phyloP scores from a whole-genome alignment of 2,329 filamentous ascomycete species.

The Teratosphaeria viscida region DNA sequence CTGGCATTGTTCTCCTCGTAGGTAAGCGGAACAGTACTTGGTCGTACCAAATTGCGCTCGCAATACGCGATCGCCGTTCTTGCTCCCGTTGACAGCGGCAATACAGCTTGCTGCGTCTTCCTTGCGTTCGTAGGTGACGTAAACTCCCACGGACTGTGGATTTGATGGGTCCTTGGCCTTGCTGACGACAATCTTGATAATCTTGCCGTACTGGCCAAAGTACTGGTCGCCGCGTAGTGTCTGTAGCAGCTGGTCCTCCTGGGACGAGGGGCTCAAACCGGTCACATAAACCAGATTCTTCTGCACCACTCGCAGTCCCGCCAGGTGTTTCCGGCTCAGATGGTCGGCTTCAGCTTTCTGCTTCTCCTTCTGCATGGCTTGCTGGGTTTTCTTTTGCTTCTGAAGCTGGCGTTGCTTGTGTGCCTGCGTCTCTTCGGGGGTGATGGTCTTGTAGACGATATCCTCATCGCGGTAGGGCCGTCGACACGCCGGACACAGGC shows the following conservation, averaged over 20 bases:
- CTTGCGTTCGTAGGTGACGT: conserved; percentile 93
- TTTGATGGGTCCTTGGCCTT: conserved; percentile 70
- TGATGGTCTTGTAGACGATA: conserved; percentile 93
- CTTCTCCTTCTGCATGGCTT: conserved; percentile 81
- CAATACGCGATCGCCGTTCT: conserved; percentile 77
- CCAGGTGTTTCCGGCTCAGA: conserved; percentile 88
- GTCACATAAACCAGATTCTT: conserved; percentile 99
- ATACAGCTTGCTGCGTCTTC: conserved; percentile 87
- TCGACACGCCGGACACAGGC: conserved; percentile 92
- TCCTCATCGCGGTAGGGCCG: conserved; percentile 93
- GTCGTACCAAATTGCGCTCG: conserved; percentile 77
- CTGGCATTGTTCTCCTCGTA: conserved; percentile 86
- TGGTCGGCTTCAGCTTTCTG: conserved; percentile 95
- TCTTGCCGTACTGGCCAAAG: conserved; percentile 96
- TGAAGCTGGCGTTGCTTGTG: conserved; percentile 65
- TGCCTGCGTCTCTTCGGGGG: conserved; percentile 73
- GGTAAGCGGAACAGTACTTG: conserved; percentile 95
- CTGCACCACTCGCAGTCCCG: conserved; percentile 90
- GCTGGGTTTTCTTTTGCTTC: conserved; percentile 88
- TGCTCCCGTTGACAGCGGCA: conserved; percentile 78
- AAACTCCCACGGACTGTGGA: conserved; percentile 86
- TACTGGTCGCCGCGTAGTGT: conserved; percentile 85
- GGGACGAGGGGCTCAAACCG: conserved; percentile 79
- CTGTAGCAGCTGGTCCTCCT: conserved; percentile 84
- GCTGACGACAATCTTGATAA: conserved; percentile 97